phyloP scores from a whole-genome alignment of 441 rosid genomes.

The Capsella rubella region DNA sequence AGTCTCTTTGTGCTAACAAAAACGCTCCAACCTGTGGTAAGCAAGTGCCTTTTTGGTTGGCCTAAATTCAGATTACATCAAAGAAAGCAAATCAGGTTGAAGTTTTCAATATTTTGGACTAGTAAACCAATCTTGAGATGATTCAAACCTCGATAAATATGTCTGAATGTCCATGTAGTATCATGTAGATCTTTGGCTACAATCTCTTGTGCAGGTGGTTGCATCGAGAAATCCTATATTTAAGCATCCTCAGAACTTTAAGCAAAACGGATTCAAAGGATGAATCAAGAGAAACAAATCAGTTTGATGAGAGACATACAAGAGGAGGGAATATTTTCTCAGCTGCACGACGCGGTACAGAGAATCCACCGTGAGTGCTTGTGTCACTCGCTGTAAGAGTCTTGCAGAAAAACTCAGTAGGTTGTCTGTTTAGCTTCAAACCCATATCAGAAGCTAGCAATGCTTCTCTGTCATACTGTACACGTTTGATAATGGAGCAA shows the following conservation, averaged over 20 bases:
- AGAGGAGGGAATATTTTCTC: constrained; percentile 96
- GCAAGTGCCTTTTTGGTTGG: constrained; percentile 96
- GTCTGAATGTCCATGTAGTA: constrained; percentile 85
- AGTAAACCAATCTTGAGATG: constrained; percentile 17
- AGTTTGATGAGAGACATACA: constrained; percentile 47
- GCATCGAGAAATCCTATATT: constrained; percentile 83
- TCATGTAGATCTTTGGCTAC: constrained; percentile 96
- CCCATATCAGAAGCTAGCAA: constrained; percentile 82
- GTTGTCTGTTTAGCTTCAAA: constrained; percentile 79
- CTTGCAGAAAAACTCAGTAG: constrained; percentile 94
- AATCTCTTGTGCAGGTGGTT: constrained; percentile 94
- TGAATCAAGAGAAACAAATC: constrained; percentile 26
- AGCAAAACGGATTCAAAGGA: constrained; percentile 22
- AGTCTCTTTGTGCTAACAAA: constrained; percentile 94
- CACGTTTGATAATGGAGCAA: constrained; percentile 11
- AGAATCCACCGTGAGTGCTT: constrained; percentile 98
- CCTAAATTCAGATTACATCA: constrained; percentile 55
- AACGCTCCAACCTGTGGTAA: constrained; percentile 97
- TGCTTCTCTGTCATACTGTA: constrained; percentile 88
- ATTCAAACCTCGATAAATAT: constrained; percentile 81
- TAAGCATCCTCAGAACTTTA: neutral
- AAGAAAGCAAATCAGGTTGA: constrained; percentile 21
- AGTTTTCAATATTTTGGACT: neutral
- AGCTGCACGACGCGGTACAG: constrained; percentile 95
- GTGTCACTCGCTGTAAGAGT: constrained; percentile 97